A percentile compares a stretch with the other conserved stretches of the same genome.
phyloP scores from a whole-genome alignment of 2,329 filamentous ascomycete species.

The Scedosporium aurantiacum region DNA sequence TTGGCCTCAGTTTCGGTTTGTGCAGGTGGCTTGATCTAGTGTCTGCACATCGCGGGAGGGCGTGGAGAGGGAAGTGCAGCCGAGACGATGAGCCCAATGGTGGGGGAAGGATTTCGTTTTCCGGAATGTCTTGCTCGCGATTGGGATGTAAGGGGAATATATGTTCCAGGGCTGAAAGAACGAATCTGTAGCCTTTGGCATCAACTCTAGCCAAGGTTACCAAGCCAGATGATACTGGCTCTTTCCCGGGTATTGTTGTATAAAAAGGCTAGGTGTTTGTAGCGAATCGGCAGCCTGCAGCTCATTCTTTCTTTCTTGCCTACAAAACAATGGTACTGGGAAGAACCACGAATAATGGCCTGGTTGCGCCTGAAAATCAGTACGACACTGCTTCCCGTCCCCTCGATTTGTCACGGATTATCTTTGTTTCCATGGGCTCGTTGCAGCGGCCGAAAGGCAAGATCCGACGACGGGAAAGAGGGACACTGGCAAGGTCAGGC shows the following conservation, averaged over 20 bases:
- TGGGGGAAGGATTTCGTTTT: background rate
- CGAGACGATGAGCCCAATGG: background rate
- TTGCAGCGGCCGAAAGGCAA: background rate
- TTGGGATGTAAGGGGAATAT: too few species aligned
- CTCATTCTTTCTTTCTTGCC: background rate
- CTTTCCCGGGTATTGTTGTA: background rate
- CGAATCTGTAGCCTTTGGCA: background rate
- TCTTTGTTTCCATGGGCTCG: background rate
- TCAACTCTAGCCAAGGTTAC: background rate
- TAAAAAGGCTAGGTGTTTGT: background rate
- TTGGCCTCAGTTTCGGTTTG: background rate
- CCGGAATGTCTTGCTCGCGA: background rate
- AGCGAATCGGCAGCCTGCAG: constrained; percentile 5
- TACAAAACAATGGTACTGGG: background rate
- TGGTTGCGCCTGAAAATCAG: background rate
- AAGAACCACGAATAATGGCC: background rate
- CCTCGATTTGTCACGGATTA: background rate
- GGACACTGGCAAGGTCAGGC: background rate
- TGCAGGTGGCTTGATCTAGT: background rate
- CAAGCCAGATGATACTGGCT: background rate
- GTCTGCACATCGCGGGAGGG: background rate
- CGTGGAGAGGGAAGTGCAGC: background rate
- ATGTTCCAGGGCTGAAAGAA: background rate
- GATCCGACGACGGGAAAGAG: background rate
- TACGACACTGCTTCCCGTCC: background rate